Evolutionary conservation across 169 alveolate genomes (phyloP), one percentile per base, ranked within the genome.

Genomic region (Blepharisma undulans): DNA sequence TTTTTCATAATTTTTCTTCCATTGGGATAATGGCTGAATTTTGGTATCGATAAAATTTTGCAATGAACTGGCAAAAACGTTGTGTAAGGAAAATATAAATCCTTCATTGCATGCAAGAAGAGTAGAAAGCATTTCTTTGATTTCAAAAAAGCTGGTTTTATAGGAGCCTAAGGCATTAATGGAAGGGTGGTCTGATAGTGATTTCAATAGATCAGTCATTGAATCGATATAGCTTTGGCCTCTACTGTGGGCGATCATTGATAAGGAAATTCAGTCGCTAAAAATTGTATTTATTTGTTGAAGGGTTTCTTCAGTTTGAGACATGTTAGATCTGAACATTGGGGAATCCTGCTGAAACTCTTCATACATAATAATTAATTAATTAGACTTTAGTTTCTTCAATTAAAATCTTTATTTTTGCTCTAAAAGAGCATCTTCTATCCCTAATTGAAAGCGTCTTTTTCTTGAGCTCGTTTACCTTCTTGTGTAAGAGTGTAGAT

Each of bases 301-400:
- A 21, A 82, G 36, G 21, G 89, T 16, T 7, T 48, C 89, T 82
- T 82, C 89, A 82, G 22, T 21, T 34, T 82, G 78, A 32, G 33
- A 21, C 25, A 82, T 21, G 48, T 4, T 60, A 14, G 33, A 21
- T 33, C 89, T 33, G 22, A 82, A 82, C 2, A 36, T 19, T 4
- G 89, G 89, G 60, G 89, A 82, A 72, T 82, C 89, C 60, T 82
- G 80, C 36, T 25, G 33, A 74, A 74, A 29, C 33, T 74, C 80
- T 74, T 74, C 80, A 25, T 74, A 29, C 80, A 74, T 74, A 25
- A 74, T 22, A 14, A 74, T 25, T 74, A 25, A 74, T 74, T 48
- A 48, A 48, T 48, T 48, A 48, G 66, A 48, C 66, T 48, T 48
- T 48, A 48, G 66, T 48, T 48, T 48, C 66, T 48, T 48, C 66